Evolutionary conservation across 2,329 filamentous ascomycete species (phyloP).

Genomic region (Zymoseptoria crescenta): DNA sequence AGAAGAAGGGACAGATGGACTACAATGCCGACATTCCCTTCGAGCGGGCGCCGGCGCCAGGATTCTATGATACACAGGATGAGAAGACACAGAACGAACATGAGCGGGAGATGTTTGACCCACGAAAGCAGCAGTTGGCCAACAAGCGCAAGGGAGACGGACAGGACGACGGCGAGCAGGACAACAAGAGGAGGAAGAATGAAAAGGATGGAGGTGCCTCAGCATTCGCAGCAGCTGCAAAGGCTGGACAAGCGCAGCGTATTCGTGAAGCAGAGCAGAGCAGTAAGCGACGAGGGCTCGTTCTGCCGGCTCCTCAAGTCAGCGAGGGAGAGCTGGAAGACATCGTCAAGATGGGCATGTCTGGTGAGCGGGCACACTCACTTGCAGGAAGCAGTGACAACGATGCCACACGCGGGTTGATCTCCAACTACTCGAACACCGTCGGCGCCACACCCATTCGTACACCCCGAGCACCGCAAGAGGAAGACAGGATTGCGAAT

Average conservation of each 20-base stretch:
- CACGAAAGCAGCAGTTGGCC: conserved; percentile 79
- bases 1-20: conserved; percentile 96
- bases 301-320: conserved; percentile 82
- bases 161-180: conserved; percentile 65
- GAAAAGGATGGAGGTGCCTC: conserved; percentile 75
- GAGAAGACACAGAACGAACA: conserved; percentile 75
- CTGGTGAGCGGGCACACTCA: conserved; percentile 74
- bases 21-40: conserved; percentile 99
- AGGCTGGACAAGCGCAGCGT: conserved; percentile 89
- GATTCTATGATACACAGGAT: conserved; percentile 89
- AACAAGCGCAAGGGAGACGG: conserved; percentile 91
- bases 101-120: conserved; percentile 79
- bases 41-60: conserved; percentile 78
- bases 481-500: conserved; percentile 93
- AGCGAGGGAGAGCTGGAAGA: conserved; percentile 89
- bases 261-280: conserved; percentile 94
- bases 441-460: conserved; percentile 80
- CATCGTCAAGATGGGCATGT: conserved; percentile 97
- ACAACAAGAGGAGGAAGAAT: conserved; percentile 76
- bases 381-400: conserved; percentile 73
- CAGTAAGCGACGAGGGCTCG: conserved; percentile 79
- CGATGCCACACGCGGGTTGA: conserved; percentile 72
- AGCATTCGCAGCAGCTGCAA: conserved; percentile 77
- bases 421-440: conserved; percentile 78
- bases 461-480: conserved; percentile 81